A percentile compares a stretch with the other conserved stretches of the same genome.
phyloP scores from a whole-genome alignment of 331 rosid genomes.

The Malus hybrid region DNA sequence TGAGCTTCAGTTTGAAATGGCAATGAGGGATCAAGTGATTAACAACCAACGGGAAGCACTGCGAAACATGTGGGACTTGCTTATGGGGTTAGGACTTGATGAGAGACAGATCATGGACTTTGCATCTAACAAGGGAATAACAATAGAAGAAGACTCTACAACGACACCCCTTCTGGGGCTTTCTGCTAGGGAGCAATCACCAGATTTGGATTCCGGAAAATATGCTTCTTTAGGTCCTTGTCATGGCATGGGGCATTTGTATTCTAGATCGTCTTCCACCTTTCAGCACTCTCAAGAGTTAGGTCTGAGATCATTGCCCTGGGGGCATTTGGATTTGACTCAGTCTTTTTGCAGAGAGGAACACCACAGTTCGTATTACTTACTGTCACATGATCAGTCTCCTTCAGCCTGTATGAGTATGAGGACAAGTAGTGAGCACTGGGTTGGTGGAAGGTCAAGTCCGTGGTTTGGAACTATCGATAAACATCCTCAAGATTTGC shows the following conservation, averaged over 20 bases:
- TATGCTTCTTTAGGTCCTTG: background rate
- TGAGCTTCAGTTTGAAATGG: slow-evolving; percentile 60
- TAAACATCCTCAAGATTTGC: slow-evolving; percentile 20
- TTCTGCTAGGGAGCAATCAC: slow-evolving; percentile 25
- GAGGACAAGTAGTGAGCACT: slow-evolving; percentile 31
- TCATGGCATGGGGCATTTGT: slow-evolving; percentile 13
- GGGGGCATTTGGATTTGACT: slow-evolving; percentile 15
- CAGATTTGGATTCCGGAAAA: background rate
- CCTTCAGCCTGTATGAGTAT: slow-evolving; percentile 30
- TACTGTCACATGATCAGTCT: slow-evolving; percentile 27
- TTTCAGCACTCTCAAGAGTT: slow-evolving; percentile 23
- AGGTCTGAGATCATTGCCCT: slow-evolving; percentile 1
- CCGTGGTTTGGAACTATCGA: slow-evolving; percentile 16
- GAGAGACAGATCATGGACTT: slow-evolving; percentile 40
- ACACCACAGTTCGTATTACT: slow-evolving; percentile 29
- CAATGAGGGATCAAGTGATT: slow-evolving; percentile 63
- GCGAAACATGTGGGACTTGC: slow-evolving; percentile 47
- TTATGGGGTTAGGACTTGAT: slow-evolving; percentile 51
- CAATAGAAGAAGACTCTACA: slow-evolving; percentile 47
- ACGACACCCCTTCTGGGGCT: slow-evolving; percentile 24
- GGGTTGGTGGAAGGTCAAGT: slow-evolving; percentile 22
- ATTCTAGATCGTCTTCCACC: slow-evolving; percentile 28
- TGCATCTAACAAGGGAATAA: slow-evolving; percentile 47
- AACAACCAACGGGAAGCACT: slow-evolving; percentile 49
- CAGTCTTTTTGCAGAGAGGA: slow-evolving; percentile 35